Evolutionary conservation across 257 asterid genomes (phyloP), one percentile per base, ranked within the genome.

Genomic region (Solanum lycopersicoides): DNA sequence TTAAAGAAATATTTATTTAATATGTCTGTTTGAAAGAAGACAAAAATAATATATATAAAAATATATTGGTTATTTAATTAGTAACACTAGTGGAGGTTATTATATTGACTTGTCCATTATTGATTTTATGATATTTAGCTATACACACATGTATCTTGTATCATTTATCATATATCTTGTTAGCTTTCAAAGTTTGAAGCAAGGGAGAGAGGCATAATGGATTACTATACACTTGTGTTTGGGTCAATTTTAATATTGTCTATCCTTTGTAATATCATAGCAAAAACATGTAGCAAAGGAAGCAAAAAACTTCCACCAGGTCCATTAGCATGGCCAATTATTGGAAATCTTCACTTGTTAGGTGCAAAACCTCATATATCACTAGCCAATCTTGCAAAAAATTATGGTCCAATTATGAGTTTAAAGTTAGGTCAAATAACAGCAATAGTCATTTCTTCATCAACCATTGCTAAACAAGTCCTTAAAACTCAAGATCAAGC

Each of bases 351-450:
- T 30, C 41, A 53, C 35, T 30, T 73, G 60, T 80, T 88, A 4
- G 88, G 88, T 32, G 47, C 3, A 63, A 88, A 77, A 42, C 88
- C 88, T 8, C 90, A 88, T 86, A 10, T 5, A 77, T 77, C 88
- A 50, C 69, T 86, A 0, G 50, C 88, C 39, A 53, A 75, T 16
- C 92, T 90, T 14, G 80, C 90, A 20, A 75, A 60, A 86, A 77
- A 5, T 0, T 53, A 88, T 63, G 89, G 63, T 77, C 83, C 63
- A n/a, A 44, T 77, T 1, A 44, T 77, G 63, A 77, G 83, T n/a
- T 77, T 77, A 77, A 77, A 42, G 3, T 4, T 77, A 6, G 63
- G 83, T 1, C 63, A 77, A 77, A 8, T 77, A n/a, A 77, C 39
- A 6, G 44, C 63, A n/a, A 3, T 77, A 3, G 15, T 44, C 1